Evolutionary conservation across 148 eudicot genomes (phyloP), one percentile per base, ranked within the genome.

Genomic region (Vaccinium corymbosum): DNA sequence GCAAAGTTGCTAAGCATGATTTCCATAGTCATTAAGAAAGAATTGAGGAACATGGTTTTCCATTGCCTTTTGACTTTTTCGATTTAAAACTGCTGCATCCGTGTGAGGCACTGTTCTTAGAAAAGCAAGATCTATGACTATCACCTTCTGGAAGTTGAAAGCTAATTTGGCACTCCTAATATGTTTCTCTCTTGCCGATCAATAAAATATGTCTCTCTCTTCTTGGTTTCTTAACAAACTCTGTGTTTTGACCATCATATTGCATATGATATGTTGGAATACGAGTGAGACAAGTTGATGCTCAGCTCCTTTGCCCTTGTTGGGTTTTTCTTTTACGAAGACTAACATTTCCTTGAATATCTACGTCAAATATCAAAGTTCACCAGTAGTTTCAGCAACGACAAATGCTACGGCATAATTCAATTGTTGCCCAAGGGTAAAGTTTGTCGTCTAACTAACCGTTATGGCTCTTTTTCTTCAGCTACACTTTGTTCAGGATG

Each of bases 401-500:
- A n/a, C 16, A 32, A 76, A 59, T 32, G 27, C 38, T 55, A 76
- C 3, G 81, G 3, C 64, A 53, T 42, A 15, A 49, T 84, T 13
- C 27, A 25, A 46, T 53, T 64, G 61, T 32, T 51, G 35, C 27
- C 27, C 25, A 42, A 59, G n/a, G 17, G 22, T 50, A 17, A 35
- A 42, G 76, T 77, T 83, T 76, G 48, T 66, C 19, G 66, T 35
- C 83, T 84, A 56, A 79, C 78, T 70, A 32, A 71, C 50, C 16
- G 14, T 52, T 22, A 20, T 25, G 25, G 55, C 38, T 56, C 6
- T 79, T 66, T 29, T 75, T 76, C 71, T 86, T 55, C 98, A 95
- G 98, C 95, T 96, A 93, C 80, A 84, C 98, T 22, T 90, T 96
- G 86, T 96, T 88, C 90, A 93, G 87, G 86, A 93, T 93, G 97